A percentile compares a stretch with the other conserved stretches of the same genome.
These are phyloP conservation scores for Zygosaccharomyces gambellarensis DNA, from an alignment of 805 yeast species.

Conservation along the genomic window DNA sequence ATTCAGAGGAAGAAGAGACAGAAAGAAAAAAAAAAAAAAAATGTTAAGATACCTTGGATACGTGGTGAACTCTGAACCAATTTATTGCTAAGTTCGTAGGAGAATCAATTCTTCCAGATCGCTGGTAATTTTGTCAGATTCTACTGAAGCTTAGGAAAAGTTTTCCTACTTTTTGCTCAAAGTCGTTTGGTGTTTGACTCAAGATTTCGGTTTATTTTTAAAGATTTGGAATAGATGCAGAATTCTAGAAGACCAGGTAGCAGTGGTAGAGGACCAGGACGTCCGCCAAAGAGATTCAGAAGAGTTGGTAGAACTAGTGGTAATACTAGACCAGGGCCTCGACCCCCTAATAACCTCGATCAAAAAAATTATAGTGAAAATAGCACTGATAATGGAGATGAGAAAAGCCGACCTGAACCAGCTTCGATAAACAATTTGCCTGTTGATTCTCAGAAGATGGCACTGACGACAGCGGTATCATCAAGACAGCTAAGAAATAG, in stretches of 20 bases:
- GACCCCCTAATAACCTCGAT: slow-evolving; percentile 1
- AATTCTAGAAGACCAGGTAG: slow-evolving; percentile 83
- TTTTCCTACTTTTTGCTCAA: neutral
- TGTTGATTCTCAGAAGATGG: neutral
- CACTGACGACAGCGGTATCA: slow-evolving; percentile 2
- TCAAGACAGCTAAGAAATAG: slow-evolving; percentile 28
- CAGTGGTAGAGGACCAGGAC: slow-evolving; percentile 52
- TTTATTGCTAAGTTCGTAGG: neutral
- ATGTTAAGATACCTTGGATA: neutral
- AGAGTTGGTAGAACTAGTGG: slow-evolving; percentile 2
- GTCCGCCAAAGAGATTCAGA: slow-evolving; percentile 5
- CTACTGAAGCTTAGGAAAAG: neutral
- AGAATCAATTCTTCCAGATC: neutral
- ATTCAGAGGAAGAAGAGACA: neutral
- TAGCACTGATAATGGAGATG: slow-evolving; percentile 2
- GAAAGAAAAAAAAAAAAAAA: neutral
- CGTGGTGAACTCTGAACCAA: neutral
- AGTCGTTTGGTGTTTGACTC: slow-evolving; percentile 1
- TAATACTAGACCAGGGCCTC: neutral
- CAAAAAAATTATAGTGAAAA: slow-evolving; percentile 1
- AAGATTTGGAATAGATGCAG: slow-evolving; percentile 43
- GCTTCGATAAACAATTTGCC: slow-evolving; percentile 7
- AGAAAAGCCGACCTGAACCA: slow-evolving; percentile 8
- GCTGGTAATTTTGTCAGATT: neutral
- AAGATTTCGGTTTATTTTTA: neutral